Percentiles rank a stretch among this genome's conserved stretches.
Evolutionary conservation across 2,329 filamentous ascomycete genomes (phyloP).

Genomic region (Aurifilum marmelostoma): DNA sequence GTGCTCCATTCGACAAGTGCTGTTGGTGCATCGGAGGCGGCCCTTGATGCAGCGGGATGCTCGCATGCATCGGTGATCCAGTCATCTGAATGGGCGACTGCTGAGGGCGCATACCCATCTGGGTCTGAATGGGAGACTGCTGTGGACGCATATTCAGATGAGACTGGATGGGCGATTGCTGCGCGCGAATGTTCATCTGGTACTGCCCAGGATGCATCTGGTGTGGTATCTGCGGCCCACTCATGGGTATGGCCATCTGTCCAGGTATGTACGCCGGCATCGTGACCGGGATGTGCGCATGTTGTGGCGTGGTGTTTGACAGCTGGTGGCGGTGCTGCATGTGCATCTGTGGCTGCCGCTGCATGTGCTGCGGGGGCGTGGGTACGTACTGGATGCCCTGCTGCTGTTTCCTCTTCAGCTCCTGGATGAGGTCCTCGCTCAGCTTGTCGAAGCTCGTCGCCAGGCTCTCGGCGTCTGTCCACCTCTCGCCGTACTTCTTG

Average conservation of each 20-base stretch:
- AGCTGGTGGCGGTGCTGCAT: conserved; percentile 16
- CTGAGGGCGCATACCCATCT: conserved; percentile 17
- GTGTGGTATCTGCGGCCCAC: conserved; percentile 12
- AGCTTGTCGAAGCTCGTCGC: conserved; percentile 56
- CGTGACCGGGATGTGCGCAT: conserved; percentile 22
- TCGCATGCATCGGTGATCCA: conserved; percentile 38
- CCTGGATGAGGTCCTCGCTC: conserved; percentile 49
- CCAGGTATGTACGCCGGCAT: conserved; percentile 19
- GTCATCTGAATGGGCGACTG: conserved; percentile 28
- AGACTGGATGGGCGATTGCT: conserved; percentile 22
- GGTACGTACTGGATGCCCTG: conserved; percentile 38
- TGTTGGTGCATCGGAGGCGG: conserved; percentile 35
- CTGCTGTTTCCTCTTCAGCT: conserved; percentile 45
- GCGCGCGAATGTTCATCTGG: conserved; percentile 15
- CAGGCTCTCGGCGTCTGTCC: conserved; percentile 60
- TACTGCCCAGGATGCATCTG: conserved; percentile 25
- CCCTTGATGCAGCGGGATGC: conserved; percentile 18
- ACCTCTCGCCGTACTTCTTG: conserved; percentile 60
- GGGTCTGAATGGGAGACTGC: conserved; percentile 21
- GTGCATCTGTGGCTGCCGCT: conserved; percentile 24
- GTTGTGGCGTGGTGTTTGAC: conserved; percentile 14
- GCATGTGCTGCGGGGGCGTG: conserved; percentile 38
- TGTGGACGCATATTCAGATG: conserved; percentile 16
- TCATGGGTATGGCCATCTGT: conserved; percentile 22
- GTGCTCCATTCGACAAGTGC: conserved; percentile 27